phyloP scores from a whole-genome alignment of 192 early-diverging fungal species.

The Coemansia sp. region DNA sequence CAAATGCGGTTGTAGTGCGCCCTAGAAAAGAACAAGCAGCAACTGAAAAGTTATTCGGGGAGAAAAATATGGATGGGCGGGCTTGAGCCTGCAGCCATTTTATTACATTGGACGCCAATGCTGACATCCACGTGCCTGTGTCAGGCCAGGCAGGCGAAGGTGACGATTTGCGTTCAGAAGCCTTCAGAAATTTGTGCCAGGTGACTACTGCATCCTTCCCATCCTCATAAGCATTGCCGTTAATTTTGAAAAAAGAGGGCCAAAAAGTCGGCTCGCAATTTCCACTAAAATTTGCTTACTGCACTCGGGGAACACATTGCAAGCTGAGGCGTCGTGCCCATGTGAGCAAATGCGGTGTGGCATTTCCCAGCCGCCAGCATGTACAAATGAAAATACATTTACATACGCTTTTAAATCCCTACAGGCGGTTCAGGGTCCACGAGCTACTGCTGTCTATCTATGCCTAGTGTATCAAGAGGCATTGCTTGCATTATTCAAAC shows the following conservation, averaged over 20 bases:
- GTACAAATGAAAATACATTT: background rate
- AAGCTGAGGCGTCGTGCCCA: background rate
- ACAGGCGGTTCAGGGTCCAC: background rate
- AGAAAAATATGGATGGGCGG: background rate
- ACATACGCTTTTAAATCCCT: background rate
- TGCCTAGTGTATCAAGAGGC: too few relatives aligned
- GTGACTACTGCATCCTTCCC: background rate
- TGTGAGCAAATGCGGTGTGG: background rate
- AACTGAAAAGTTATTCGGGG: background rate
- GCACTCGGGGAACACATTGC: background rate
- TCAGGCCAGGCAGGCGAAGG: background rate
- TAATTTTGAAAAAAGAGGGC: slow-evolving; percentile 1
- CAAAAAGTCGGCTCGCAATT: background rate
- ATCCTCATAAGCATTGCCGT: background rate
- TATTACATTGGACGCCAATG: background rate
- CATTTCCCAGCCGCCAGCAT: background rate
- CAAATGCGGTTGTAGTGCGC: background rate
- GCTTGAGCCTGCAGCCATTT: background rate
- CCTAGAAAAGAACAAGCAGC: background rate
- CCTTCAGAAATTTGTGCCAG: background rate
- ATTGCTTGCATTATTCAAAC: too few relatives aligned
- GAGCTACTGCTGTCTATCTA: too few relatives aligned
- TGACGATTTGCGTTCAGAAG: background rate
- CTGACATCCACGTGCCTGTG: slow-evolving; percentile 7
- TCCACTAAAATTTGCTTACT: background rate